A percentile compares a stretch with the other conserved stretches of the same genome.
phyloP scores from a whole-genome alignment of 2,329 filamentous ascomycete species.

The Cordyceps pruinosa region DNA sequence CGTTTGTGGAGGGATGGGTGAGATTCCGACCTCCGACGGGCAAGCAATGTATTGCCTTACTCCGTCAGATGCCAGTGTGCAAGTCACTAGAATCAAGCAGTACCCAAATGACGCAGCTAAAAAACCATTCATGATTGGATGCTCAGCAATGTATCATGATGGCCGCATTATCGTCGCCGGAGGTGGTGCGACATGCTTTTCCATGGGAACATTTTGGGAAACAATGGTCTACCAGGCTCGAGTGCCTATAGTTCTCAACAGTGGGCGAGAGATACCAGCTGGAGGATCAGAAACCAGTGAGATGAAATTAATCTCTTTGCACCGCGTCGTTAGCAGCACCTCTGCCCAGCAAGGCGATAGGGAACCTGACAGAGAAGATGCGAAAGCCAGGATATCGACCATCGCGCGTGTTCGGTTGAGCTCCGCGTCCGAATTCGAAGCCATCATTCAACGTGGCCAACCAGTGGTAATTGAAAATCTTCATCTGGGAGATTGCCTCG shows the following conservation, averaged over 20 bases:
- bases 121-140: constrained; percentile 63
- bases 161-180: constrained; percentile 57
- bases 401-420: constrained; percentile 48
- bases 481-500: constrained; percentile 59
- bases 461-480: constrained; percentile 56
- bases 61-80: not conserved
- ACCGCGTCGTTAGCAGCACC: constrained; percentile 12
- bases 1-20: constrained; percentile 29
- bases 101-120: constrained; percentile 3
- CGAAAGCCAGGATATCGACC: constrained; percentile 18
- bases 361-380: not conserved
- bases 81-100: constrained; percentile 9
- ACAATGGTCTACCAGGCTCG: constrained; percentile 45
- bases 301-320: not conserved
- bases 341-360: not conserved
- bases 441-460: constrained; percentile 48
- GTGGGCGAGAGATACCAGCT: not conserved
- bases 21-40: constrained; percentile 20
- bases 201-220: constrained; percentile 84
- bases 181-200: constrained; percentile 83
- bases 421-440: constrained; percentile 50
- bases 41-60: constrained; percentile 3
- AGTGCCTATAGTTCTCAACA: constrained; percentile 11
- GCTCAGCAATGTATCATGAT: constrained; percentile 45
- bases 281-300: not conserved